A percentile compares a stretch with the other conserved stretches of the same genome.
phyloP scores from a whole-genome alignment of 805 yeast species.

The Starmerella apis region DNA sequence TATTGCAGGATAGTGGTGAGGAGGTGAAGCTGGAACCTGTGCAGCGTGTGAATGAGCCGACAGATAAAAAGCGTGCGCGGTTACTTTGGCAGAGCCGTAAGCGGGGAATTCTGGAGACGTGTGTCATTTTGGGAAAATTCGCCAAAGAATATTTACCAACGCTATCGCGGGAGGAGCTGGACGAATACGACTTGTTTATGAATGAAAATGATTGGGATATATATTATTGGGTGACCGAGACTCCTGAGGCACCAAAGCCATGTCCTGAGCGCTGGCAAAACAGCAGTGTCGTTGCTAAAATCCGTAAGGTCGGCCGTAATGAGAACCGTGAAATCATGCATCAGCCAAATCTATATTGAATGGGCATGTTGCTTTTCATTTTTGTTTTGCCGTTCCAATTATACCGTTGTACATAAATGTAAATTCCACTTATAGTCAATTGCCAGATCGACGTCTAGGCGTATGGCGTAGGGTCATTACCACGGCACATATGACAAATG shows the following conservation, averaged over 20 bases:
- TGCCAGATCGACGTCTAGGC: not conserved
- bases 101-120: conserved; percentile 91
- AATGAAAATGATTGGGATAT: conserved; percentile 99
- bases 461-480: not conserved
- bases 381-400: too few relatives aligned
- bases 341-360: conserved; percentile 61
- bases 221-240: conserved; percentile 92
- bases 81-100: conserved; percentile 84
- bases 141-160: conserved; percentile 60
- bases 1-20: conserved; percentile 12
- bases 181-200: conserved; percentile 70
- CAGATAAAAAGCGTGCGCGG: conserved; percentile 73
- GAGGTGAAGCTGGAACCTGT: conserved; percentile 63
- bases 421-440: not conserved
- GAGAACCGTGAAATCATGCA: conserved; percentile 61
- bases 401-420: not conserved
- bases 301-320: conserved; percentile 69
- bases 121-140: conserved; percentile 70
- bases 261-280: conserved; percentile 79
- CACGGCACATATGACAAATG: not conserved
- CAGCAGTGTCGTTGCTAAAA: conserved; percentile 48
- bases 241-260: conserved; percentile 62
- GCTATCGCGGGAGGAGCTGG: conserved; percentile 55
- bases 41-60: conserved; percentile 59
- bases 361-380: not conserved